Evolutionary conservation across 805 yeast species (phyloP).

Genomic region (Kregervanrija fluxuum): DNA sequence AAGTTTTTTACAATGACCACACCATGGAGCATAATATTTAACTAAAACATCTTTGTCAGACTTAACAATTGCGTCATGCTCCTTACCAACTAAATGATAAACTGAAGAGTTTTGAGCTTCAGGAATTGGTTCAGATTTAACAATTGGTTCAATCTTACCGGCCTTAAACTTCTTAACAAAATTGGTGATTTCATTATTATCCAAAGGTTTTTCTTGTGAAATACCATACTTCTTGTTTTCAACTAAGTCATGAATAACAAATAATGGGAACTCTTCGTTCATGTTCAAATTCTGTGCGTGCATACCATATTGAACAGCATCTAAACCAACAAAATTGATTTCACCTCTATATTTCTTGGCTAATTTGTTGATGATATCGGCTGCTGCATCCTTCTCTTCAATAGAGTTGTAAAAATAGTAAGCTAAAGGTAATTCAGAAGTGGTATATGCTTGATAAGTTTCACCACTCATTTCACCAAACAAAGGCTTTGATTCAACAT

Average conservation of each 20-base stretch:
- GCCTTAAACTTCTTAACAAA: conserved; percentile 58
- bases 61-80: conserved; percentile 61
- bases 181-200: conserved; percentile 45
- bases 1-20: conserved; percentile 91
- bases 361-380: conserved; percentile 45
- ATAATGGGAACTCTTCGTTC: conserved; percentile 81
- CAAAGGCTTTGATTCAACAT: conserved; percentile 65
- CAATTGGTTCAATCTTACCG: conserved; percentile 62
- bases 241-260: conserved; percentile 72
- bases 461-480: conserved; percentile 83
- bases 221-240: conserved; percentile 72
- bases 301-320: conserved; percentile 70
- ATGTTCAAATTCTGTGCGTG: conserved; percentile 85
- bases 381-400: conserved; percentile 56
- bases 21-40: conserved; percentile 96
- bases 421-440: conserved; percentile 69
- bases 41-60: conserved; percentile 71
- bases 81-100: conserved; percentile 73
- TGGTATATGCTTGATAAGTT: conserved; percentile 70
- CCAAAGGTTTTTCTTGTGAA: conserved; percentile 48
- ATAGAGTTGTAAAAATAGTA: conserved; percentile 75
- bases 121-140: conserved; percentile 85
- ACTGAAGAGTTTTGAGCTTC: conserved; percentile 66
- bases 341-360: conserved; percentile 75
- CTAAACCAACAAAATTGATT: conserved; percentile 82